Evolutionary conservation across 2,329 filamentous ascomycete genomes (phyloP).

Genomic region (Monilinia laxa): DNA sequence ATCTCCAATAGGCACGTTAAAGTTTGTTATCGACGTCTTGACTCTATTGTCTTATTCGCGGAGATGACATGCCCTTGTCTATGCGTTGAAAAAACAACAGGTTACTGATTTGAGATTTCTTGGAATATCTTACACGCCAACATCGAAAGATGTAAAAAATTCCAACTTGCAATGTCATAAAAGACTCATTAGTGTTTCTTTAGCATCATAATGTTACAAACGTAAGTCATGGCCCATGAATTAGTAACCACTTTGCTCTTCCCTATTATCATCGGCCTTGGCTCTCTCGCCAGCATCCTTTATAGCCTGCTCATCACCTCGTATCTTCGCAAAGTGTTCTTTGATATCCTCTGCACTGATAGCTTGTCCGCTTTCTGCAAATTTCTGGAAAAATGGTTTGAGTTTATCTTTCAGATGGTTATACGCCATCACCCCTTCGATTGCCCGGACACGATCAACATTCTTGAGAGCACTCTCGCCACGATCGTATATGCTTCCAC

Average conservation of each 20-base stretch:
- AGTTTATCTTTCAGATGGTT: conserved; percentile 94
- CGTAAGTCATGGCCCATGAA: neutral
- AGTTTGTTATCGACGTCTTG: too few relatives aligned
- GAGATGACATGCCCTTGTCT: neutral
- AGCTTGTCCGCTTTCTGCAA: conserved; percentile 83
- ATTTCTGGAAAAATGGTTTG: conserved; percentile 91
- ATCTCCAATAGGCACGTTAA: too few relatives aligned
- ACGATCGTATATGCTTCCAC: conserved; percentile 81
- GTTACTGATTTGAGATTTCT: neutral
- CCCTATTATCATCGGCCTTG: conserved; percentile 42
- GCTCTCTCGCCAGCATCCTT: conserved; percentile 37
- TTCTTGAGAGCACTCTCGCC: conserved; percentile 90
- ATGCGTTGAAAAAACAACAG: neutral
- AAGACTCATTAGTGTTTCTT: neutral
- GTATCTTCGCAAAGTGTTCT: conserved; percentile 88
- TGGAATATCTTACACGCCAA: neutral
- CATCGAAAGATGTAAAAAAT: neutral
- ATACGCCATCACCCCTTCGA: conserved; percentile 97
- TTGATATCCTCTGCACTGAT: conserved; percentile 97
- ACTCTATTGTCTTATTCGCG: neutral
- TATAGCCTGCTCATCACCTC: conserved; percentile 71
- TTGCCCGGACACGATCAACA: conserved; percentile 87
- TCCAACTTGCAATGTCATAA: neutral
- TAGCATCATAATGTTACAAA: conserved; percentile 1
- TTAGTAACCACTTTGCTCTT: conserved; percentile 48